phyloP scores from a whole-genome alignment of 1,284 basidiomycete genomes.

The Pterulicium gracile region DNA sequence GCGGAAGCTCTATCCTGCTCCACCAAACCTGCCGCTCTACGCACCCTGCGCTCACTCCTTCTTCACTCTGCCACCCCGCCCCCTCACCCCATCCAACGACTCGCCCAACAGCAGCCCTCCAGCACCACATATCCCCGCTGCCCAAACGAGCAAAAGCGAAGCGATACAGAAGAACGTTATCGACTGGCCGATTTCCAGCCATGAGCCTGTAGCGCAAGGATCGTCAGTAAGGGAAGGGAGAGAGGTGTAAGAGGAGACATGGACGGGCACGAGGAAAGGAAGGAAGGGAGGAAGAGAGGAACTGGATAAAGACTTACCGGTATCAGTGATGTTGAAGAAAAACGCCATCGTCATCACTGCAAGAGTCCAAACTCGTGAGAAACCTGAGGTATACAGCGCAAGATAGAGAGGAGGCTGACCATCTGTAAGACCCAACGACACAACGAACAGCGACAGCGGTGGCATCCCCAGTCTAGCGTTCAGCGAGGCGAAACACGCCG shows the following conservation, averaged over 20 bases:
- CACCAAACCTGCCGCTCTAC: no score
- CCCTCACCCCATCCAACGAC: slow-evolving; percentile 11
- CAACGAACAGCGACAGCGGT: slow-evolving; percentile 67
- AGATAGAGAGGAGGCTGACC: slow-evolving; percentile 27
- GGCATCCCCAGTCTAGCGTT: slow-evolving; percentile 58
- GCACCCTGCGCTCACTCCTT: no score
- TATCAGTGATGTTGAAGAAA: slow-evolving; percentile 77
- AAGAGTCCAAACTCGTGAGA: neutral
- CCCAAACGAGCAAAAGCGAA: slow-evolving; percentile 71
- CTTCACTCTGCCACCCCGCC: neutral
- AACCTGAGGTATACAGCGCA: neutral
- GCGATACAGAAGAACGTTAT: slow-evolving; percentile 86
- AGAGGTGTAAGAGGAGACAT: slow-evolving; percentile 3
- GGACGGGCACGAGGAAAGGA: slow-evolving; percentile 1
- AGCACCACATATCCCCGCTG: slow-evolving; percentile 59
- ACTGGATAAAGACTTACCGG: slow-evolving; percentile 30
- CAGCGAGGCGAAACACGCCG: slow-evolving; percentile 55
- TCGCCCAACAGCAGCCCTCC: slow-evolving; percentile 56
- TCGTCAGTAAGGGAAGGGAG: neutral
- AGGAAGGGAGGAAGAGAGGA: neutral
- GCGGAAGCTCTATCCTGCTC: no score
- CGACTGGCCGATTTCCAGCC: slow-evolving; percentile 85
- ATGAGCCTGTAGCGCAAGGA: slow-evolving; percentile 41
- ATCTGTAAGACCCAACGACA: slow-evolving; percentile 66
- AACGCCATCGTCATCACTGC: slow-evolving; percentile 73